Evolutionary conservation across 331 rosid genomes (phyloP), one percentile per base, ranked within the genome.

Genomic region (Quercus tomentella): DNA sequence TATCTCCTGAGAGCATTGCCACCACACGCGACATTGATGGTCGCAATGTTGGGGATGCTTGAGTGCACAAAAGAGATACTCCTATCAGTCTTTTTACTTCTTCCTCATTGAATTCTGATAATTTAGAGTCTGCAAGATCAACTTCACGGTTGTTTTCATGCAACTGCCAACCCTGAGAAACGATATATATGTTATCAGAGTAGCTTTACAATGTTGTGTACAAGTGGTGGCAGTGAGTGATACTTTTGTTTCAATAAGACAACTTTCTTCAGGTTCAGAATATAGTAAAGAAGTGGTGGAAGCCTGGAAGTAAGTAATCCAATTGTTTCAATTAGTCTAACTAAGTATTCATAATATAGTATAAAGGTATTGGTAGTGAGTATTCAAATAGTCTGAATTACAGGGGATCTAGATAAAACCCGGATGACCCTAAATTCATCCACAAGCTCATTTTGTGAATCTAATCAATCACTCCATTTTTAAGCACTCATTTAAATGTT

Each of bases 1-100:
- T 76, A 77, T 89, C 97, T 80, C 97, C 88, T 1, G 85, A 77
- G 70, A 92, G 94, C 97, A 90, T 92, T 72, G 92, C 94, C 81
- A 92, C 90, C 43, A 87, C 94, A 1, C 89, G 84, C 1, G 96
- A 92, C 97, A 92, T 94, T 0, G 92, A 72, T 63, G 97, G 96
- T 25, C 94, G 80, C 35, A 75, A 83, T 15, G 31, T 6, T 56
- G 92, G 96, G 26, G 94, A 86, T 80, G 97, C 67, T 65, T 91
- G 98, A 37, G 97, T 93, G 89, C 96, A 93, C 55, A 90, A 41
- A 49, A 90, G 86, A 22, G 90, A 88, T 80, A 94, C 75, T 45
- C 88, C 85, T 3, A 85, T 91, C 25, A 88, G 6, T 33, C 94
- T 70, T 69, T 81, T 81, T 3, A 77, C 86, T 85, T 92, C 96